Evolutionary conservation across 2,329 filamentous ascomycete genomes (phyloP).

Genomic region (Pseudogymnoascus sp.): DNA sequence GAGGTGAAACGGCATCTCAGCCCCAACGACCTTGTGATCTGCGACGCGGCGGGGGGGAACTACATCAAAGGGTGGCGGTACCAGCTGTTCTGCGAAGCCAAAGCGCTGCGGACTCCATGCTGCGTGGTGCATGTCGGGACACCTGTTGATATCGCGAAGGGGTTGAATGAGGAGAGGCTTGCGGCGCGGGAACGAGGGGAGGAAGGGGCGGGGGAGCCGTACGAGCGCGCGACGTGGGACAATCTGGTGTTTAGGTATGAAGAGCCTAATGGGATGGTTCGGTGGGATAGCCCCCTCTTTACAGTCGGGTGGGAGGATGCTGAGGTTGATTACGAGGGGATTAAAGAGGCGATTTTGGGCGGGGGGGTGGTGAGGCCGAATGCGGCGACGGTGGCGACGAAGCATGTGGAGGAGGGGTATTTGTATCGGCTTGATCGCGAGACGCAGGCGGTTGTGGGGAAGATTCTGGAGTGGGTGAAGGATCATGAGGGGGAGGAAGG

Average conservation of each 20-base stretch:
- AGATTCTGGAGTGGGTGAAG: slow-evolving; percentile 59
- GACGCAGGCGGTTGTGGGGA: slow-evolving; percentile 67
- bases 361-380: slow-evolving; percentile 59
- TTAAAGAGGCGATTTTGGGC: slow-evolving; percentile 65
- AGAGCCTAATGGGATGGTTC: slow-evolving; percentile 75
- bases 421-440: slow-evolving; percentile 71
- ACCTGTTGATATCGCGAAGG: slow-evolving; percentile 40
- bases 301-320: slow-evolving; percentile 70
- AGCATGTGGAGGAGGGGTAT: slow-evolving; percentile 57
- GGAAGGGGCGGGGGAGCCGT: slow-evolving; percentile 28
- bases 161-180: slow-evolving; percentile 54
- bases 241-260: slow-evolving; percentile 61
- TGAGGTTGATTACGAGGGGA: slow-evolving; percentile 54
- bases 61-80: slow-evolving; percentile 90
- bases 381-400: slow-evolving; percentile 64
- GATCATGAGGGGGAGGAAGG: slow-evolving; percentile 54
- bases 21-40: slow-evolving; percentile 66
- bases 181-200: slow-evolving; percentile 21
- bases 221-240: slow-evolving; percentile 25
- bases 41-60: slow-evolving; percentile 59
- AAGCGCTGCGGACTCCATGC: slow-evolving; percentile 66
- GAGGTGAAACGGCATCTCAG: slow-evolving; percentile 70
- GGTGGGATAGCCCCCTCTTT: slow-evolving; percentile 80
- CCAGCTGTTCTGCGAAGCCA: slow-evolving; percentile 77
- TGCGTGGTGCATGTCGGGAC: slow-evolving; percentile 64